phyloP scores from a whole-genome alignment of 1,284 basidiomycete species.

The Cutaneotrichosporon cutaneum region DNA sequence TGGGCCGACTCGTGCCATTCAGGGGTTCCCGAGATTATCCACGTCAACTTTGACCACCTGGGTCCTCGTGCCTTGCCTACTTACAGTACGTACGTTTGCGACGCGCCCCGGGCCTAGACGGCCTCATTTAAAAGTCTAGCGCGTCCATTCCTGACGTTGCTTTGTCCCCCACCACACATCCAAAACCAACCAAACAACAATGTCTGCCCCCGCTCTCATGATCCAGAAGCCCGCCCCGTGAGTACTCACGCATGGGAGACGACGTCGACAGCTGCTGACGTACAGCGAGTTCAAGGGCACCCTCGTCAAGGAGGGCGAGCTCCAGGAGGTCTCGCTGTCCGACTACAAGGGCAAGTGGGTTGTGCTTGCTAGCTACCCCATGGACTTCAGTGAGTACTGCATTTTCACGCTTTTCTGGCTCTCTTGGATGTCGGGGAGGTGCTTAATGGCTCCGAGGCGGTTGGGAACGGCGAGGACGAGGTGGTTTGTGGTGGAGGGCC shows the following conservation, averaged over 20 bases:
- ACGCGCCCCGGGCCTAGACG: background rate
- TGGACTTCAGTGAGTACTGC: slow-evolving; percentile 55
- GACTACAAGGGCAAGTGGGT: slow-evolving; percentile 83
- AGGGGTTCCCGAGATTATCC: slow-evolving; percentile 4
- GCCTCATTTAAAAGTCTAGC: background rate
- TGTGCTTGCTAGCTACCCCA: slow-evolving; percentile 75
- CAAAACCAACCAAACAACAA: slow-evolving; percentile 8
- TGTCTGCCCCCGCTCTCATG: slow-evolving; percentile 29
- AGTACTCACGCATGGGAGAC: slow-evolving; percentile 21
- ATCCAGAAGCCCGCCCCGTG: slow-evolving; percentile 52
- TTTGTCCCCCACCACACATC: background rate
- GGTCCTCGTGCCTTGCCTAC: background rate
- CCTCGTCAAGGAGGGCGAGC: slow-evolving; percentile 70
- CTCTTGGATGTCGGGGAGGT: background rate
- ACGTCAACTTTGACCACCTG: background rate
- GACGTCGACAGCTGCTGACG: background rate
- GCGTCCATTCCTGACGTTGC: background rate
- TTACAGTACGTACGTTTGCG: background rate
- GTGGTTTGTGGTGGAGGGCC: background rate
- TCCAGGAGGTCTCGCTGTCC: slow-evolving; percentile 69
- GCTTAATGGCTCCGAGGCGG: background rate
- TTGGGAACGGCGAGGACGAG: background rate
- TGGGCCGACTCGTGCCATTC: background rate
- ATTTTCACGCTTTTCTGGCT: background rate
- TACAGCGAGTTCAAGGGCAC: slow-evolving; percentile 63